Evolutionary conservation across 306 rosid species (phyloP).

Genomic region (Quercus suber): DNA sequence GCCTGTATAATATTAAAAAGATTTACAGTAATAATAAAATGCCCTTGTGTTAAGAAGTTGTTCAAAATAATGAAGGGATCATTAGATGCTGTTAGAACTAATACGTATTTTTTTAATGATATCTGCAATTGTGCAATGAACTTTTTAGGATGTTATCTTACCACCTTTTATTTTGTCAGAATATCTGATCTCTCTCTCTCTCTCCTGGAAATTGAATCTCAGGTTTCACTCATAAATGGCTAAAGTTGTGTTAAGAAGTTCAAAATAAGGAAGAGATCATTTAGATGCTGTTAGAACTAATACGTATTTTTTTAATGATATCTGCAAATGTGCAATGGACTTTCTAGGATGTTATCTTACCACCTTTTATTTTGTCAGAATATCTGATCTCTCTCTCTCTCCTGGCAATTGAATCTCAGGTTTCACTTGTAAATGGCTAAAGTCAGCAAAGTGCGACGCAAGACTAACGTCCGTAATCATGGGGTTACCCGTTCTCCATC

Average conservation of each 20-base stretch:
- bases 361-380: not conserved
- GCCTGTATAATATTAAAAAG: not conserved
- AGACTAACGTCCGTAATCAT: constrained; percentile 32
- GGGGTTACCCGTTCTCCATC: constrained; percentile 33
- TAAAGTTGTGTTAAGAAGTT: constrained; percentile 9
- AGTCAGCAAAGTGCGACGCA: constrained; percentile 34
- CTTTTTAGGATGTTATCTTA: not conserved
- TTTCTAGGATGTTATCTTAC: not conserved
- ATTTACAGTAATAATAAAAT: not conserved
- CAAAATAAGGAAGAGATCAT: not conserved
- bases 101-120: not conserved
- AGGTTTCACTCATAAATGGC: constrained; percentile 43
- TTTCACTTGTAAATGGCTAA: constrained; percentile 42
- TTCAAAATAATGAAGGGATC: not conserved
- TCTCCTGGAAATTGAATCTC: constrained; percentile 11
- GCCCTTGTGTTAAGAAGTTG: not conserved
- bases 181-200: constrained; percentile 11
- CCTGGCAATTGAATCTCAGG: constrained; percentile 22
- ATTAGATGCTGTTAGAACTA: not conserved
- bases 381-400: constrained; percentile 10
- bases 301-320: not conserved
- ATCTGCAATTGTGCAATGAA: not conserved
- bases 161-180: not conserved
- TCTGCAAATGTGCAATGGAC: not conserved
- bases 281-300: not conserved